Base-by-base conservation (phyloP, 2,329 filamentous ascomycete species). In the Colletotrichum simmondsii region DNA sequence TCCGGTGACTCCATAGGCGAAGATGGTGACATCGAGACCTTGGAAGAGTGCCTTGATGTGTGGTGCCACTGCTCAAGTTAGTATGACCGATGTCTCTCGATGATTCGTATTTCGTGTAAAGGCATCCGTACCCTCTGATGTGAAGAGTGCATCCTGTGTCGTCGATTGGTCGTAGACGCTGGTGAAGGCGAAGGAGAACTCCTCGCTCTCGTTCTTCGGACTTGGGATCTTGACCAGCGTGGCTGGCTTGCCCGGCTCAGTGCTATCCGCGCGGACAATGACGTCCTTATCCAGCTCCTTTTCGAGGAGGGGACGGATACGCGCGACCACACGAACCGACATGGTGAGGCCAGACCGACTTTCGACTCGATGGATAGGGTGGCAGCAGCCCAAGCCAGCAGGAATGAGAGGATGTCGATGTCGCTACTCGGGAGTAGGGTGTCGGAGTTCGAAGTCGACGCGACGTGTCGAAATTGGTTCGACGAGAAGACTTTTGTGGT, bases 121-220 rank as follows among this genome's bases (percentile, higher is more conserved):
- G 26, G 30, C 4, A 19, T 30, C 82, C 87, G 78, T 87, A 95
- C 95, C 94, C 90, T 98, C 96, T 49, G 92, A 90, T 75, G 95
- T 94, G 81, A 97, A 99, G 70, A 99, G 85, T 75, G 94, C 90
- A 82, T 98, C 94, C 81, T 99, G 96, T 10, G 94, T 91, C 19
- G 94, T 92, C 46, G 89, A 83, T 77, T 92, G 90, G 79, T 94
- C 94, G 82, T 98, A 98, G 68, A 98, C 96, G 77, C 93, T 91
- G 86, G 97, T 97, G 88, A 98, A 98, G 65, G 95, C 91, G 81
- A 98, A 99, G 66, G 93, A 95, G 83, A 95, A 98, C 79, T 95
- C 93, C 83, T 98, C 96, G 26, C 89, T 87, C 75, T 94, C 94
- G 79, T 98, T 98, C 86, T 97, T 98, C 0, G 96, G 95, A 80